These are phyloP conservation scores for Aspergillus heteromorphus DNA, from an alignment of 495 filamentous ascomycete genomes.

Conservation along the genomic window DNA sequence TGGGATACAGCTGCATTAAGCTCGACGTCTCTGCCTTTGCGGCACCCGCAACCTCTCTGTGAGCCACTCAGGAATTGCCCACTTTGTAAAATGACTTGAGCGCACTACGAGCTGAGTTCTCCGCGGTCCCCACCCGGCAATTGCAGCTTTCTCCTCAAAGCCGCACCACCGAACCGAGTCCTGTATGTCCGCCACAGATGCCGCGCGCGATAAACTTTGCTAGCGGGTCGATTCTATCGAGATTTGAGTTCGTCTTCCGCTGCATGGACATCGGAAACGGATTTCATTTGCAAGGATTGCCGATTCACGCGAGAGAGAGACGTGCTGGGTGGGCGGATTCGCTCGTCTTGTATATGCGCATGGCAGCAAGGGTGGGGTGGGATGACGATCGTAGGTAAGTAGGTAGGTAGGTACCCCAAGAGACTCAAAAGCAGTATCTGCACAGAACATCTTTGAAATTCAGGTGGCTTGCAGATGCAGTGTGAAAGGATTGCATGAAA, in stretches of 20 bases:
- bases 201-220: neutral
- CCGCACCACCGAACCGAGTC: neutral
- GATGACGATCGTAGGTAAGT: too few species aligned
- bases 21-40: neutral
- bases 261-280: neutral
- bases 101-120: neutral
- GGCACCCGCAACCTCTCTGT: neutral
- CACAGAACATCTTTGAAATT: too few species aligned
- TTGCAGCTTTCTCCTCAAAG: neutral
- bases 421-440: too few species aligned
- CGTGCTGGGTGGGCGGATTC: neutral
- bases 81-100: neutral
- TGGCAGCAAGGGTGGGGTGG: neutral
- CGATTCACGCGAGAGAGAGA: neutral
- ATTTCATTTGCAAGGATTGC: neutral
- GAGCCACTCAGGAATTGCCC: neutral
- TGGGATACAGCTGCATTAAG: neutral
- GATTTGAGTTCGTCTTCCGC: neutral
- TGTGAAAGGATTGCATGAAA: neutral
- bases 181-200: neutral
- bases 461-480: too few species aligned
- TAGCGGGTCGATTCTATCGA: neutral
- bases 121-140: neutral
- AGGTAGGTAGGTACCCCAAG: too few species aligned
- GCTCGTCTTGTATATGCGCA: neutral